Conservation (phyloP, 83 land plant species). For the Isoetes engelmannii region DNA sequence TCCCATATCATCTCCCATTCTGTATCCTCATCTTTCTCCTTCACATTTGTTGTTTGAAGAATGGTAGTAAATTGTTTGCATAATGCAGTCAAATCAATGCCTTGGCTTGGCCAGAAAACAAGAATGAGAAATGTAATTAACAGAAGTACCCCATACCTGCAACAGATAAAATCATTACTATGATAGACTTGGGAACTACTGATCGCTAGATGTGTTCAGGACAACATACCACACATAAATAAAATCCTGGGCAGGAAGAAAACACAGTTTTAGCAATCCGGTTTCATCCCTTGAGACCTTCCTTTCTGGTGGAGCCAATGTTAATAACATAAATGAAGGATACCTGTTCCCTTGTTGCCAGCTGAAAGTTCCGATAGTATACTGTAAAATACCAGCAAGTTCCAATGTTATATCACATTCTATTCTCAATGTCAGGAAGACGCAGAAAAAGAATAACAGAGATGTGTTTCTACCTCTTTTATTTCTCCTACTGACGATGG, state of each 20-base stretch:
- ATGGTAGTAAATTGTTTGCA: not conserved
- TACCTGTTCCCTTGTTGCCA: conserved; percentile 88
- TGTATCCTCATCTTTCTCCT: conserved; percentile 63
- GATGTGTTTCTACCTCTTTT: conserved; percentile 45
- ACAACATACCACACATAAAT: conserved; percentile 67
- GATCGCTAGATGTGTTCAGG: not conserved
- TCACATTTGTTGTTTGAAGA: conserved; percentile 39
- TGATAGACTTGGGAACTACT: not conserved
- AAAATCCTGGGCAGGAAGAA: conserved; percentile 75
- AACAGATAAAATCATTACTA: conserved; percentile 5
- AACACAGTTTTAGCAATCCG: conserved; percentile 50
- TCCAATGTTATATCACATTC: too few relatives aligned
- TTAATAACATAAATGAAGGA: conserved; percentile 83
- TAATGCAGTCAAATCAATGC: conserved; percentile 13
- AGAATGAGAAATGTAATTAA: conserved; percentile 42
- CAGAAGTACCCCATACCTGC: conserved; percentile 52
- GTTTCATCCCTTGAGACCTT: conserved; percentile 20
- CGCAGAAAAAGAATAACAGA: too few relatives aligned
- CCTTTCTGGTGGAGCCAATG: conserved; percentile 33
- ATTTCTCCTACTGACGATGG: conserved; percentile 37
- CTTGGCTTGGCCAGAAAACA: conserved; percentile 55
- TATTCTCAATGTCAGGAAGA: too few relatives aligned
- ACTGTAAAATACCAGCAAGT: conserved; percentile 39
- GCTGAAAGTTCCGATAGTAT: conserved; percentile 82
- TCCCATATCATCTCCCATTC: conserved; percentile 98